Conservation (phyloP, 768 basidiomycete species). For the Chalciporus sphaerocephalus region DNA sequence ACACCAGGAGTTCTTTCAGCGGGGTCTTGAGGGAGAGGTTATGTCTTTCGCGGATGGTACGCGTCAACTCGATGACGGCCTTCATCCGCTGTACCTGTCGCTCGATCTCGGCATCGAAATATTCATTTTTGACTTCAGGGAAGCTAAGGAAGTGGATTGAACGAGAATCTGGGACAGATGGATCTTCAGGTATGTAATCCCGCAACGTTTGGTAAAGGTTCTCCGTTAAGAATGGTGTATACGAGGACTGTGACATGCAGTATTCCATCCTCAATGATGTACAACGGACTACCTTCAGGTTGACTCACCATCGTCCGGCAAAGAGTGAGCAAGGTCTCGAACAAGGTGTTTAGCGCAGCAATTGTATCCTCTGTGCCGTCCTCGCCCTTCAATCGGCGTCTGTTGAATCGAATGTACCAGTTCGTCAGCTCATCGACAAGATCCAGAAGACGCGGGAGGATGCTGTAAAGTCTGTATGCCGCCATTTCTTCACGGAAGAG, state of each 20-base stretch:
- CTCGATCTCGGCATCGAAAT: constrained; percentile 91
- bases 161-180: constrained; percentile 68
- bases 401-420: constrained; percentile 99
- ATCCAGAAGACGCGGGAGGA: constrained; percentile 90
- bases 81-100: constrained; percentile 94
- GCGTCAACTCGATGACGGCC: constrained; percentile 86
- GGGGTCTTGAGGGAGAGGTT: constrained; percentile 92
- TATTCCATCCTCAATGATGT: constrained; percentile 1
- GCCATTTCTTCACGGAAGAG: constrained; percentile 94
- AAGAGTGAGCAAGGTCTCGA: constrained; percentile 91
- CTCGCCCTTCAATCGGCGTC: constrained; percentile 92
- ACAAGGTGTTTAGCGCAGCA: constrained; percentile 88
- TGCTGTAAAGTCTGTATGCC: constrained; percentile 94
- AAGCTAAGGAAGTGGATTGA: constrained; percentile 95
- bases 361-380: constrained; percentile 85
- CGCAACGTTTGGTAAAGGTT: constrained; percentile 90
- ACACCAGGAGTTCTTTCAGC: constrained; percentile 85
- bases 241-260: constrained; percentile 67
- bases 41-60: constrained; percentile 83
- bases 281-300: not conserved
- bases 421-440: constrained; percentile 96
- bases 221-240: constrained; percentile 97
- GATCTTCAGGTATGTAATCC: constrained; percentile 77
- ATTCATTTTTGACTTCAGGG: constrained; percentile 90
- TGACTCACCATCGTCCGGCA: constrained; percentile 86